These are phyloP conservation scores for Paraconiothyrium sp. DNA, from an alignment of 2,329 filamentous ascomycete species.

Conservation along the genomic window DNA sequence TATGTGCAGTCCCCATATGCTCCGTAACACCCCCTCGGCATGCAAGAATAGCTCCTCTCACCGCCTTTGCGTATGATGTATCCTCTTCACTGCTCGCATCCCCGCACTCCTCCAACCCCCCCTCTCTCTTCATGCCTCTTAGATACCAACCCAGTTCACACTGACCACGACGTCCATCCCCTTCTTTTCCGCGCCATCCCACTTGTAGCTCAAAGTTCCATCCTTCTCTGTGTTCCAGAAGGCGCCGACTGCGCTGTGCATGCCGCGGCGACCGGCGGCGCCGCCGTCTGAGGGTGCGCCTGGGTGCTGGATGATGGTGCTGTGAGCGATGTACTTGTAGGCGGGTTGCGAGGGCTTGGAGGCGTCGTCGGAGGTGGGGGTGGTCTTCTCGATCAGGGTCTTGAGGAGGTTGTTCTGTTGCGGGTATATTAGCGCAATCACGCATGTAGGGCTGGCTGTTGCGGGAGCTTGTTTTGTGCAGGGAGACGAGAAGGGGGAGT, in stretches of 20 bases:
- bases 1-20: constrained; percentile 6
- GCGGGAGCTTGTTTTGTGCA: background rate
- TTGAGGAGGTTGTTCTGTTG: constrained; percentile 77
- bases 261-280: constrained; percentile 84
- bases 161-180: constrained; percentile 63
- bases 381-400: constrained; percentile 78
- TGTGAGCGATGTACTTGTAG: constrained; percentile 97
- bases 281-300: constrained; percentile 53
- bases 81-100: background rate
- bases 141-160: constrained; percentile 75
- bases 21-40: constrained; percentile 7
- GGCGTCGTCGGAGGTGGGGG: constrained; percentile 62
- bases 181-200: constrained; percentile 66
- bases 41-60: background rate
- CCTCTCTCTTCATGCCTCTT: constrained; percentile 10
- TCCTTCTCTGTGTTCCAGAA: constrained; percentile 94
- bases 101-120: too few species aligned
- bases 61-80: background rate
- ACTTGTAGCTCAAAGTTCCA: constrained; percentile 91
- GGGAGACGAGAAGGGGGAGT: constrained; percentile 52
- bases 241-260: constrained; percentile 85
- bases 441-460: background rate
- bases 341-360: constrained; percentile 66
- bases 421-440: background rate
- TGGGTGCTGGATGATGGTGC: constrained; percentile 96